Evolutionary conservation across 345 rosid genomes (phyloP), one percentile per base, ranked within the genome.

Genomic region (Hibiscus trionum): DNA sequence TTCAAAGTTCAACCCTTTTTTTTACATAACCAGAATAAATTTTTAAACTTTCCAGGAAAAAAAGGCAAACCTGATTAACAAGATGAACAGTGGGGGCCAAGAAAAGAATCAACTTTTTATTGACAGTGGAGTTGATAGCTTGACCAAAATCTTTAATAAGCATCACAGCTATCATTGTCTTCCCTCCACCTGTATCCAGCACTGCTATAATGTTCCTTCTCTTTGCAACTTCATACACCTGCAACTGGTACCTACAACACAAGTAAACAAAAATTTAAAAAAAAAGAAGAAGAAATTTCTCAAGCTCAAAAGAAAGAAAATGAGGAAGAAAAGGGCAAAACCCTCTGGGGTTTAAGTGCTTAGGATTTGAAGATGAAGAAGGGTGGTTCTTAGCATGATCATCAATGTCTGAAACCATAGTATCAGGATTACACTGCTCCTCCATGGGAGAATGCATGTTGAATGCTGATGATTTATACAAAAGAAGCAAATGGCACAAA

Each of bases 41-140:
- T 5, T 53, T 53, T 19, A 53, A 53, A 53, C 58, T 53, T 53
- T 53, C 58, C 35, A 15, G 7, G 14, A 67, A 10, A 66, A 46
- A 46, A 66, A 46, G 33, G 12, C 77, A 72, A 80, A 74, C 99
- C 97, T 89, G 97, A 71, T 82, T 80, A 69, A 90, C 97, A 70
- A 89, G 89, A 82, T 82, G 85, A 49, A 88, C 97, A 29, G 96
- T 86, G 5, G 97, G 97, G 2, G 93, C 88, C 82, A 95, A 82
- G 88, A 85, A 92, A 78, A 90, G 44, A 26, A 88, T 83, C 81
- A 82, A 79, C 69, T 82, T 92, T 72, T 82, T 84, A 67, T 12
- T 5, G 16, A 74, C 82, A 72, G 56, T 66, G 19, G 81, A 75
- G 81, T 77, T 79, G 29, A 82, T 70, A 26, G 83, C 39, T 59